These are phyloP conservation scores for Cytospora paraplurivora DNA, from an alignment of 2,329 filamentous ascomycete species.

Conservation along the genomic window DNA sequence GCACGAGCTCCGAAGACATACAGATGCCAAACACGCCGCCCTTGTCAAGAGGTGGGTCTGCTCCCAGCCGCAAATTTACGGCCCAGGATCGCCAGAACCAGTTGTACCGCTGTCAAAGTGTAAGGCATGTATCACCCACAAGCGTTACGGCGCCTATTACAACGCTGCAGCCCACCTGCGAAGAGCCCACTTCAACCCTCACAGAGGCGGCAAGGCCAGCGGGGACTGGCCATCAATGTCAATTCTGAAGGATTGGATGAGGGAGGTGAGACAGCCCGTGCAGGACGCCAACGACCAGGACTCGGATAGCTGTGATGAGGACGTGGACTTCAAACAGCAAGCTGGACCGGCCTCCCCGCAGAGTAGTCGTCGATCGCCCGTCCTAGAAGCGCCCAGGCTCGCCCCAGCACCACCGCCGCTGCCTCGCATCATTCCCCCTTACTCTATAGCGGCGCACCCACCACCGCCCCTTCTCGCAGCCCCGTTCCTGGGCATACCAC, in stretches of 20 bases:
- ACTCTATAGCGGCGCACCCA: slow-evolving; percentile 22
- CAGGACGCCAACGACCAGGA: slow-evolving; percentile 47
- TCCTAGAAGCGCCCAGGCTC: slow-evolving; percentile 34
- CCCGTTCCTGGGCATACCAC: slow-evolving; percentile 21
- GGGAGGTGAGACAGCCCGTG: slow-evolving; percentile 55
- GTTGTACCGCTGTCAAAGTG: slow-evolving; percentile 56
- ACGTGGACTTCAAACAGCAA: slow-evolving; percentile 41
- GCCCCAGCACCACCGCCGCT: slow-evolving; percentile 34
- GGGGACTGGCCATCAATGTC: slow-evolving; percentile 62
- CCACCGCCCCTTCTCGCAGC: slow-evolving; percentile 20
- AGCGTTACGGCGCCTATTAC: slow-evolving; percentile 61
- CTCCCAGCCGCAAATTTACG: slow-evolving; percentile 49
- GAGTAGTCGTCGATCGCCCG: slow-evolving; percentile 33
- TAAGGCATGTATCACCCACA: slow-evolving; percentile 59
- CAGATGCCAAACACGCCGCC: slow-evolving; percentile 58
- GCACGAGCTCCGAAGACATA: slow-evolving; percentile 77
- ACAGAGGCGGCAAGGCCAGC: slow-evolving; percentile 58
- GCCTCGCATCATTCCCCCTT: slow-evolving; percentile 24
- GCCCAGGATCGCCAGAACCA: slow-evolving; percentile 47
- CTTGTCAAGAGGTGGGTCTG: slow-evolving; percentile 60
- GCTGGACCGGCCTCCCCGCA: slow-evolving; percentile 34
- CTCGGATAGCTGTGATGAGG: slow-evolving; percentile 56
- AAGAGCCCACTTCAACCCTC: slow-evolving; percentile 59
- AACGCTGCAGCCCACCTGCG: slow-evolving; percentile 61
- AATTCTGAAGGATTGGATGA: slow-evolving; percentile 62